These are phyloP conservation scores for Kwoniella europaea DNA, from an alignment of 768 basidiomycete genomes.

Conservation along the genomic window DNA sequence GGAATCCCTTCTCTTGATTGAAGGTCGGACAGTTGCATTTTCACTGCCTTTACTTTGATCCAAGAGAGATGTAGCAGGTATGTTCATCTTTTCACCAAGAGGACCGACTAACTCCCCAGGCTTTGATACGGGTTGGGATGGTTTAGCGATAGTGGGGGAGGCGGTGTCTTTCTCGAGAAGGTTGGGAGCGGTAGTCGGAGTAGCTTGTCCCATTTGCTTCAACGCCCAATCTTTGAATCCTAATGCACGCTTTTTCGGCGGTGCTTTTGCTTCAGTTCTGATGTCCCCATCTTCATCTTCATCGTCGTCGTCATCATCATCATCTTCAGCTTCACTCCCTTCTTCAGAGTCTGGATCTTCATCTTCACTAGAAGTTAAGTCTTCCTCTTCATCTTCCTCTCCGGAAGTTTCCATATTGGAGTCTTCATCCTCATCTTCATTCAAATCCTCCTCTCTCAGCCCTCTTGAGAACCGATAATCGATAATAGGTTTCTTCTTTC, in stretches of 20 bases:
- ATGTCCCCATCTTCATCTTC: constrained; percentile 39
- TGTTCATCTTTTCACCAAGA: constrained; percentile 71
- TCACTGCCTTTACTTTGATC: constrained; percentile 20
- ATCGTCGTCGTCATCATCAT: constrained; percentile 36
- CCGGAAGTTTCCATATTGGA: constrained; percentile 31
- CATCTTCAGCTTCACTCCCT: constrained; percentile 31
- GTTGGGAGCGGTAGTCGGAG: constrained; percentile 15
- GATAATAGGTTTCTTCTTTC: constrained; percentile 53
- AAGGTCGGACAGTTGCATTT: constrained; percentile 39
- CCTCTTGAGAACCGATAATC: constrained; percentile 18
- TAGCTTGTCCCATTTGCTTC: constrained; percentile 67
- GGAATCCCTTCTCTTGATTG: constrained; percentile 69
- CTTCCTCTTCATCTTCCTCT: constrained; percentile 34
- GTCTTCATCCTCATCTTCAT: constrained; percentile 43
- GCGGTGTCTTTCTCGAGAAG: constrained; percentile 16
- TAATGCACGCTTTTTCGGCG: constrained; percentile 48
- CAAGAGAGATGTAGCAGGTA: constrained; percentile 61
- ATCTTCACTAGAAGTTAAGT: constrained; percentile 17
- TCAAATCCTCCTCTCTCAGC: constrained; percentile 21
- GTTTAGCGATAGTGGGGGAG: constrained; percentile 46
- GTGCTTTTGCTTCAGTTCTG: constrained; percentile 31
- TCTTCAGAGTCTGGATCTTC: constrained; percentile 38
- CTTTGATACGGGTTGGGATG: constrained; percentile 25
- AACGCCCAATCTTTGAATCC: constrained; percentile 91
- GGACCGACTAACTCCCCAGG: constrained; percentile 65